Conservation (phyloP, 1,139 yeast species). For the Taiozyma sp. region DNA sequence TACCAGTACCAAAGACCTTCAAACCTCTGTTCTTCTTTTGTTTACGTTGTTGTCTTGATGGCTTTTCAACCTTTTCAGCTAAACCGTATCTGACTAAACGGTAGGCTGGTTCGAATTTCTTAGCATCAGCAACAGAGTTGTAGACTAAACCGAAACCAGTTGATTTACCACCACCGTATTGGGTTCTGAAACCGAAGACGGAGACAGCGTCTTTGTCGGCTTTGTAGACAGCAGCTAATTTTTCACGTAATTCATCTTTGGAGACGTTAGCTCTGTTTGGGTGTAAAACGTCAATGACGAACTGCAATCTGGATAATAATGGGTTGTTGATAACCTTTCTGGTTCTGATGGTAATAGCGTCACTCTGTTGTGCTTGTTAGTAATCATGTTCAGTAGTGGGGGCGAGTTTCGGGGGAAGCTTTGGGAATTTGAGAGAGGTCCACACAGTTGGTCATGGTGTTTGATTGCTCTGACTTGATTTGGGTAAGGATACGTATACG, state of each 20-base stretch:
- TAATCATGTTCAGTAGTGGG: conserved; percentile 1
- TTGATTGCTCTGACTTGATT: neutral
- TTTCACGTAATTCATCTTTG: conserved; percentile 99
- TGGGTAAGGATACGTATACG: neutral
- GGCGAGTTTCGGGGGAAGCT: too few species aligned
- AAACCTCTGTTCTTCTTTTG: conserved; percentile 99
- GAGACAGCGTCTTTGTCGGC: conserved; percentile 98
- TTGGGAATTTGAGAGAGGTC: neutral
- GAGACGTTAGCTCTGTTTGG: conserved; percentile 99
- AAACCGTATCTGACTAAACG: conserved; percentile 99
- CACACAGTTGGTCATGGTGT: neutral
- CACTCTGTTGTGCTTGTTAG: conserved; percentile 36
- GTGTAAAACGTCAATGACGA: conserved; percentile 98
- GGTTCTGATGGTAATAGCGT: conserved; percentile 99
- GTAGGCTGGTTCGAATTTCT: conserved; percentile 99
- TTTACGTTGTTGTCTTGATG: conserved; percentile 99
- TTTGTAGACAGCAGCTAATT: conserved; percentile 94
- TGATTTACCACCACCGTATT: conserved; percentile 99
- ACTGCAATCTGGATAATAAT: conserved; percentile 99
- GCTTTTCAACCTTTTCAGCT: conserved; percentile 93
- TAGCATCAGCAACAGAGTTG: conserved; percentile 97
- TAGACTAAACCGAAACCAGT: conserved; percentile 99
- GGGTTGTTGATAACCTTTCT: conserved; percentile 99
- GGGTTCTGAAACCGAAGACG: conserved; percentile 99
- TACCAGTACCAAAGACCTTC: conserved; percentile 98